A percentile compares a stretch with the other conserved stretches of the same genome.
Evolutionary conservation across 1,284 basidiomycete genomes (phyloP).

Genomic region (Calocybe gambosa): DNA sequence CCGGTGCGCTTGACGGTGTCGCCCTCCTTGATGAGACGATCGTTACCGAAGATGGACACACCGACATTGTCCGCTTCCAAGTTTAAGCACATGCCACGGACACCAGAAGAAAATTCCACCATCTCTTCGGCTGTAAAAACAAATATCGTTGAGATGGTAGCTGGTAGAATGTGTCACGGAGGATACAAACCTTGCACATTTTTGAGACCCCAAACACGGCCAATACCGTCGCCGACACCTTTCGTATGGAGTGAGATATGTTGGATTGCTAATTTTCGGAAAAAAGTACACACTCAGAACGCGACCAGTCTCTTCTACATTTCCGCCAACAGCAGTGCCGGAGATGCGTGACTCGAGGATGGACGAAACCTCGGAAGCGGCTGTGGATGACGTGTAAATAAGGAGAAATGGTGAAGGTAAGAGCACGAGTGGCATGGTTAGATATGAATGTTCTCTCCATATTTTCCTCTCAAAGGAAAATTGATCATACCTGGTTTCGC

Average conservation of each 20-base stretch:
- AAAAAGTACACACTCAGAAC: conserved; percentile 77
- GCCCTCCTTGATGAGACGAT: conserved; percentile 99
- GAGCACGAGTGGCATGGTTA: conserved; percentile 20
- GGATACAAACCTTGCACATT: conserved; percentile 79
- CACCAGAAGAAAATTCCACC: conserved; percentile 99
- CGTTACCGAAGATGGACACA: conserved; percentile 99
- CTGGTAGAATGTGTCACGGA: conserved; percentile 1
- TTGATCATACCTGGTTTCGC: conserved; percentile 86
- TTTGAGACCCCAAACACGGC: conserved; percentile 92
- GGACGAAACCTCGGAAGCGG: conserved; percentile 97
- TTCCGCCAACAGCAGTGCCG: conserved; percentile 83
- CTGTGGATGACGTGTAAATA: conserved; percentile 48
- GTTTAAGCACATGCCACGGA: conserved; percentile 99
- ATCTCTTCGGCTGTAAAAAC: conserved; percentile 88
- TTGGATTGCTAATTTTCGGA: conserved; percentile 2
- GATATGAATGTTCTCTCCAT: conserved; percentile 7
- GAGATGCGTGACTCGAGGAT: conserved; percentile 99
- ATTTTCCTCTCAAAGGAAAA: conserved; percentile 6
- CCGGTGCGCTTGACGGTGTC: conserved; percentile 99
- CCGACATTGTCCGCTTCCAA: conserved; percentile 99
- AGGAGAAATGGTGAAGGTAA: conserved; percentile 26
- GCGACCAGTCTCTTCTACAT: conserved; percentile 98
- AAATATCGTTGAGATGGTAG: conserved; percentile 5
- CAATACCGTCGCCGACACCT: conserved; percentile 99
- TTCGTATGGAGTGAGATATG: conserved; percentile 17